Percentiles rank a stretch among this genome's conserved stretches.
Conservation (phyloP, 805 yeast genomes). For the Candida qinlingensis region DNA sequence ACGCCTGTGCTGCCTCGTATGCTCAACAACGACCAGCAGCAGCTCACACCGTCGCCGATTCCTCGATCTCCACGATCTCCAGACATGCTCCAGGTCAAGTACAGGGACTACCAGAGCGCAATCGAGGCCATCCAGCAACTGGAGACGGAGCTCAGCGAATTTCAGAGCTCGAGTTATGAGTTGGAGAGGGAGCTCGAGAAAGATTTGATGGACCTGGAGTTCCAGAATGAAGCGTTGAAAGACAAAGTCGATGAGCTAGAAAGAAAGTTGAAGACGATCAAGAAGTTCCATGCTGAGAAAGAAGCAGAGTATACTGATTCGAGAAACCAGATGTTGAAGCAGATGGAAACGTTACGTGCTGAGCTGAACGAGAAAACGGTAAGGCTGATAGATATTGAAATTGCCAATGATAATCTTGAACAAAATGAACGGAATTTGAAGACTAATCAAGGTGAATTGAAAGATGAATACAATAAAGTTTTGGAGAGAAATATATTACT, state of each 20-base stretch:
- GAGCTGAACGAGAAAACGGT: constrained; percentile 27
- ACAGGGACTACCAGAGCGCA: constrained; percentile 26
- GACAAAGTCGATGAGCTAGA: constrained; percentile 16
- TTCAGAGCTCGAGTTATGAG: constrained; percentile 38
- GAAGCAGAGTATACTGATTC: constrained; percentile 23
- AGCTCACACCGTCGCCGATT: neutral
- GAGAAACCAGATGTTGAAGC: constrained; percentile 15
- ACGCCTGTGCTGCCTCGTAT: neutral
- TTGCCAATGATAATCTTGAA: constrained; percentile 38
- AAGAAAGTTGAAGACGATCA: constrained; percentile 25
- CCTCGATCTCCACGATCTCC: neutral
- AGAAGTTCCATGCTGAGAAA: constrained; percentile 22
- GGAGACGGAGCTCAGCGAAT: constrained; percentile 37
- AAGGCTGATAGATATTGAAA: constrained; percentile 37
- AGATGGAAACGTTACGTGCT: constrained; percentile 23
- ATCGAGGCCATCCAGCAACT: constrained; percentile 34
- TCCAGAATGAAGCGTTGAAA: constrained; percentile 20
- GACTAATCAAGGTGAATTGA: constrained; percentile 29
- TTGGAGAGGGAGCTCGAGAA: constrained; percentile 40
- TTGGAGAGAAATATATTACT: constrained; percentile 35
- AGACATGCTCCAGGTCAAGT: constrained; percentile 16
- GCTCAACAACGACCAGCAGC: too few species aligned
- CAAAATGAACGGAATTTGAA: constrained; percentile 34
- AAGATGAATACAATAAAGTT: constrained; percentile 29
- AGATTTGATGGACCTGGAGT: constrained; percentile 30